Conservation (phyloP, 106 monocot species). For the Hemerocallis citrina region DNA sequence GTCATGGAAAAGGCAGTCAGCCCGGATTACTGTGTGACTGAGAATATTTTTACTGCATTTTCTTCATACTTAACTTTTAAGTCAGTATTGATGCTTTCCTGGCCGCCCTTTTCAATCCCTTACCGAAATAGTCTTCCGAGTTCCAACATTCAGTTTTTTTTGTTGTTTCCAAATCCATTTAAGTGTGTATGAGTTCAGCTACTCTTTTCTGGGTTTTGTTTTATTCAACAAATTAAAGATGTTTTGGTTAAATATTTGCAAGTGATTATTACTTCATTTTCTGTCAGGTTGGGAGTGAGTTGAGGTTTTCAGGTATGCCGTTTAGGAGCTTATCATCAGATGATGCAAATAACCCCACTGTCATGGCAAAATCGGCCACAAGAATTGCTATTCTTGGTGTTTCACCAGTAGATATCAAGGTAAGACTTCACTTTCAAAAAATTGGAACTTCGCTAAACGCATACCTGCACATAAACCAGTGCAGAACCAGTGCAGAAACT, state of each 20-base stretch:
- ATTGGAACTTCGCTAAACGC: neutral
- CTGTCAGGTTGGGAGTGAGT: constrained; percentile 33
- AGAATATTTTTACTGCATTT: no score
- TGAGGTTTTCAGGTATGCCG: constrained; percentile 11
- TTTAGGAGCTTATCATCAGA: constrained; percentile 14
- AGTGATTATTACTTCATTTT: constrained; percentile 1
- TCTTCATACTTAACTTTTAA: no score
- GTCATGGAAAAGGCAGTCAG: no score
- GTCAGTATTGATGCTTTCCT: no score
- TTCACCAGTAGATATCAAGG: constrained; percentile 38
- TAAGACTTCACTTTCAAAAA: constrained; percentile 3
- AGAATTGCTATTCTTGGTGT: constrained; percentile 76
- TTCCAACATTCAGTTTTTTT: no score
- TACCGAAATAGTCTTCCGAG: no score
- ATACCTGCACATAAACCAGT: no score
- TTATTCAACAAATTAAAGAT: neutral
- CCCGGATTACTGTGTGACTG: no score
- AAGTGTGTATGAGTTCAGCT: neutral
- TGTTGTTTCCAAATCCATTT: neutral
- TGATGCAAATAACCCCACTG: constrained; percentile 14
- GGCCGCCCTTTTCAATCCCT: no score
- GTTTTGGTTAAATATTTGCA: neutral
- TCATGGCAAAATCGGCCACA: constrained; percentile 33
- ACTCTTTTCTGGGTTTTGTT: neutral
- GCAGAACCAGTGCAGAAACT: neutral